Base-by-base conservation (phyloP, 75 land plant genomes). In the Adiantum capillusveneris region DNA sequence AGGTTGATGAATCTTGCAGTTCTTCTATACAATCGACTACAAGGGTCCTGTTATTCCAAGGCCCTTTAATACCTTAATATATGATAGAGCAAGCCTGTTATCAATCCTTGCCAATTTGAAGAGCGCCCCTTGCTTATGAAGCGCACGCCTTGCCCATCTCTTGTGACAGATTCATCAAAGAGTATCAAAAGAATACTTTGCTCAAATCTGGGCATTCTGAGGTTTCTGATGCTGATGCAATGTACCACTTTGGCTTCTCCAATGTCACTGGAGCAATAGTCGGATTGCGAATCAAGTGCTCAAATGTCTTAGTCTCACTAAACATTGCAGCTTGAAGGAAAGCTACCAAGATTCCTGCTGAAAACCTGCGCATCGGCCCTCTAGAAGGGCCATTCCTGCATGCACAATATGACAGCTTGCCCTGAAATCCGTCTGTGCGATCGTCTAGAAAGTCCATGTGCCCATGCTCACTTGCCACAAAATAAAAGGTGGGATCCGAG, bases 381-480 rank as follows among this genome's bases (percentile, higher is more conserved):
- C 96, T 76, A 11, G 65, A 25, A 20, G 60, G 44, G 0, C 98
- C 98, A 62, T 79, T 81, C 57, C 79, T 83, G 56, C 98, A 88
- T 50, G 84, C 5, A 26, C 65, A 68, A 49, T 53, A 52, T 11
- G 78, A 21, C 0, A 75, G 50, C 39, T 27, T 29, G 37, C 82
- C 76, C 16, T 13, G 34, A 21, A 63, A 18, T 17, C 76, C 76
- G 11, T 41, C 16, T 22, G 63, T 51, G 6, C 19, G 26, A 49
- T 68, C 81, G 74, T 36, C 72, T 25, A 93, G 50, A 77, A 81
- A 79, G 50, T 93, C 98, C 67, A 85, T 42, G 54, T 93, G 98
- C 0, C 98, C 95, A 68, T 81, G 83, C 31, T 85, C 85, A 44
- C 62, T 61, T 0, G 75, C 90, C n/a, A 85, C 81, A 53, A 89